Conservation (phyloP, 345 rosid species). For the Clarkia xantiana region DNA sequence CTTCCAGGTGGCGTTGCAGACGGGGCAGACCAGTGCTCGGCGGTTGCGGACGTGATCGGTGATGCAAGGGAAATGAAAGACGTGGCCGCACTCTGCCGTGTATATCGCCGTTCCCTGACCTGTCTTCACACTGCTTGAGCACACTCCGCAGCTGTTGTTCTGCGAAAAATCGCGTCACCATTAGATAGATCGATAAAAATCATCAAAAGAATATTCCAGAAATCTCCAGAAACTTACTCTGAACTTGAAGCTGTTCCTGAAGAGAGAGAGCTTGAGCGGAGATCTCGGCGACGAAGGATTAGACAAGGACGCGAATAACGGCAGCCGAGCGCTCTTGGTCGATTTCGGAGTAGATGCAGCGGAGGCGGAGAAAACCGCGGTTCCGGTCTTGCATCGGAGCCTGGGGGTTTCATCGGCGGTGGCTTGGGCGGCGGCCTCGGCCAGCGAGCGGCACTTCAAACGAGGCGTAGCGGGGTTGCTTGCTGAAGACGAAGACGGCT, state of each 20-base stretch:
- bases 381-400: conserved; percentile 23
- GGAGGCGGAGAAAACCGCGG: background rate
- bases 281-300: conserved; percentile 67
- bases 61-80: conserved; percentile 76
- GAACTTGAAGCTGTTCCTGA: conserved; percentile 74
- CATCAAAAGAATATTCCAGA: too few species aligned
- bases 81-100: conserved; percentile 79
- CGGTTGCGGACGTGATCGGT: conserved; percentile 43
- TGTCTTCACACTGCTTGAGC: conserved; percentile 55
- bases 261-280: conserved; percentile 60
- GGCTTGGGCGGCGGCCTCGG: conserved; percentile 1
- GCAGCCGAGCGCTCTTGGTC: conserved; percentile 14
- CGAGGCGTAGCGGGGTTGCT: conserved; percentile 70
- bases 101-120: conserved; percentile 75
- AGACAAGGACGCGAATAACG: conserved; percentile 14
- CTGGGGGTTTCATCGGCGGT: conserved; percentile 3
- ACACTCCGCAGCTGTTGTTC: conserved; percentile 67
- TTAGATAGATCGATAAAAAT: too few species aligned
- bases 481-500: conserved; percentile 40
- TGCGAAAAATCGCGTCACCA: background rate
- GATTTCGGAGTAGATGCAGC: conserved; percentile 11
- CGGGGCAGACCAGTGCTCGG: conserved; percentile 53
- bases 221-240: conserved; percentile 25
- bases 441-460: conserved; percentile 15
- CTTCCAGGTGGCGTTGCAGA: conserved; percentile 61